Percentiles rank a stretch among this genome's conserved stretches.
These are phyloP conservation scores for Ascochyta clinopodiicola DNA, from an alignment of 2,329 filamentous ascomycete species.

Conservation along the genomic window DNA sequence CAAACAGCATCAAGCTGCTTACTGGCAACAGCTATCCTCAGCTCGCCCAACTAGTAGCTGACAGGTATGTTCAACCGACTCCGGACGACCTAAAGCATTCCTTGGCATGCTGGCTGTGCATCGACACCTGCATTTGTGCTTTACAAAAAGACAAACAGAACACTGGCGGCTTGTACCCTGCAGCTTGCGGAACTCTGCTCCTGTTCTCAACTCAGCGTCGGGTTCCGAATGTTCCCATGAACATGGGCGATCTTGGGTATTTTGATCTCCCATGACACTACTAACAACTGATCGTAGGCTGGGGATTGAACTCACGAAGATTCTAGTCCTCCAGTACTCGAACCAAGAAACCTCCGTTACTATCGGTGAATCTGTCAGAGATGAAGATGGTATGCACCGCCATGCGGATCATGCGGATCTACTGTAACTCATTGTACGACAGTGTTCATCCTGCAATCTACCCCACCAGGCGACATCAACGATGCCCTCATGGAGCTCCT, in stretches of 20 bases:
- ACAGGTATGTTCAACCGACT: constrained; percentile 58
- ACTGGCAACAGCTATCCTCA: constrained; percentile 78
- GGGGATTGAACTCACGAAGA: constrained; percentile 79
- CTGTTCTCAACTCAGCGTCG: background rate
- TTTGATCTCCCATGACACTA: constrained; percentile 6
- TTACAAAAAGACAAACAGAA: background rate
- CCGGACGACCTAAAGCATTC: constrained; percentile 1
- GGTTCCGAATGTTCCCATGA: constrained; percentile 60
- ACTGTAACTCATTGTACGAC: constrained; percentile 30
- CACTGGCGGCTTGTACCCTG: background rate
- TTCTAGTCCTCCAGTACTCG: constrained; percentile 82
- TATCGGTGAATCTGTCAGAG: constrained; percentile 92
- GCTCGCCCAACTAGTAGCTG: constrained; percentile 72
- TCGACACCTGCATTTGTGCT: constrained; percentile 1
- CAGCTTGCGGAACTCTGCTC: background rate
- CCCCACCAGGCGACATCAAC: constrained; percentile 94
- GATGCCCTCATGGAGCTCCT: constrained; percentile 97
- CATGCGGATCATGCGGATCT: constrained; percentile 9
- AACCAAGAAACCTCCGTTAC: constrained; percentile 90
- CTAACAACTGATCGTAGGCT: constrained; percentile 59
- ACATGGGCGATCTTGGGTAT: constrained; percentile 69
- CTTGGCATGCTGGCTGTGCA: constrained; percentile 17
- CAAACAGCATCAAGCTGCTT: constrained; percentile 76
- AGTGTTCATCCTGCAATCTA: constrained; percentile 97
- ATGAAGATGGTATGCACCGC: constrained; percentile 77